A percentile compares a stretch with the other conserved stretches of the same genome.
These are phyloP conservation scores for Colletotrichum orbiculare DNA, from an alignment of 2,329 filamentous ascomycete species.

Conservation along the genomic window DNA sequence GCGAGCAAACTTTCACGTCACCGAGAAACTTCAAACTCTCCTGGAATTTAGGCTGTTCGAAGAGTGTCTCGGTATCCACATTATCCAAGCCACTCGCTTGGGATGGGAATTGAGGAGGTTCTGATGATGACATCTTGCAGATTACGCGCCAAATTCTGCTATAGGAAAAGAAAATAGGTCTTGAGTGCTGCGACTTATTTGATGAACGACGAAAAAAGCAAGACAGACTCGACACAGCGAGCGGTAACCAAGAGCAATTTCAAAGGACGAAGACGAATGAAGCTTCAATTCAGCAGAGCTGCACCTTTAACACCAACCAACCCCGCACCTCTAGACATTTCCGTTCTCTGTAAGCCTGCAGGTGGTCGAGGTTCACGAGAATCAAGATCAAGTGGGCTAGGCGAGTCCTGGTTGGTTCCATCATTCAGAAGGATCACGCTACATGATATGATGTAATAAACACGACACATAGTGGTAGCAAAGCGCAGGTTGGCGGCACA, in stretches of 20 bases:
- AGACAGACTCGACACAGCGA: too few relatives aligned
- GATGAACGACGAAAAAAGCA: too few relatives aligned
- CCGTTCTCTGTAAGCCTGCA: neutral
- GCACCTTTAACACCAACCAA: constrained; percentile 6
- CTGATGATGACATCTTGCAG: neutral
- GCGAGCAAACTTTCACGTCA: constrained; percentile 25
- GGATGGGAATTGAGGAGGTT: constrained; percentile 2
- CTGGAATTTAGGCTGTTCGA: constrained; percentile 6
- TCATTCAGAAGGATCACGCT: neutral
- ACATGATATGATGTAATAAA: constrained; percentile 28
- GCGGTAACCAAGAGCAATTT: too few relatives aligned
- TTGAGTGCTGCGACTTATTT: too few relatives aligned
- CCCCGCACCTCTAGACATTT: constrained; percentile 8
- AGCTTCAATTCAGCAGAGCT: too few relatives aligned
- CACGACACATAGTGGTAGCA: neutral
- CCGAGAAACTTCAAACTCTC: constrained; percentile 24
- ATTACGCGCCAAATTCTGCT: too few relatives aligned
- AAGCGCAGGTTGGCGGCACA: constrained; percentile 15
- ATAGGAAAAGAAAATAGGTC: too few relatives aligned
- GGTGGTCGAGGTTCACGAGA: neutral
- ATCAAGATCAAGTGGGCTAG: constrained; percentile 3
- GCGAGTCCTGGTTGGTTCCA: neutral
- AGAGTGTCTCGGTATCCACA: neutral
- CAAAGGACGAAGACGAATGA: neutral
- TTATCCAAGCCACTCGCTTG: neutral